Evolutionary conservation across 495 filamentous ascomycete genomes (phyloP).

Genomic region (Articulospora tetracladia): DNA sequence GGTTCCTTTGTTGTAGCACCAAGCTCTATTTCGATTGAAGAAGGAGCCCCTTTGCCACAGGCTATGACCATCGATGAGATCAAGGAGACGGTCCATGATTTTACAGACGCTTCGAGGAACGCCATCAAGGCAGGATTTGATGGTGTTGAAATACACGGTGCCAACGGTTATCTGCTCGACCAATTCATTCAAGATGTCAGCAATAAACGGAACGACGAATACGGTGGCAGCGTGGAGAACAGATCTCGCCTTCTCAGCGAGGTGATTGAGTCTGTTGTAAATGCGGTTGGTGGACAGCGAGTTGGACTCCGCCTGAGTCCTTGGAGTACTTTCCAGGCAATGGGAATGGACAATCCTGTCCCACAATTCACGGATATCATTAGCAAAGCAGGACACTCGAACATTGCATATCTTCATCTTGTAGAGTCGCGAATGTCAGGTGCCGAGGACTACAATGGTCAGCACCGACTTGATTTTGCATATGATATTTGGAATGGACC

Average conservation of each 20-base stretch:
- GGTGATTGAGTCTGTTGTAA: conserved; percentile 53
- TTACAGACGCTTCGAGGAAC: conserved; percentile 51
- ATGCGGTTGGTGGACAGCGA: conserved; percentile 59
- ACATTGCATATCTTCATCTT: conserved; percentile 61
- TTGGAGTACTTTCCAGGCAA: conserved; percentile 62
- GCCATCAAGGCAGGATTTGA: conserved; percentile 55
- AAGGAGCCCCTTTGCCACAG: conserved; percentile 32
- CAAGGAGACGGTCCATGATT: conserved; percentile 48
- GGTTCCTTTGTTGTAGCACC: conserved; percentile 32
- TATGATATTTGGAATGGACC: conserved; percentile 43
- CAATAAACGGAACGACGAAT: conserved; percentile 51
- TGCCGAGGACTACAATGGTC: conserved; percentile 21
- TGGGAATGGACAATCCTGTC: conserved; percentile 57
- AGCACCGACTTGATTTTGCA: conserved; percentile 49
- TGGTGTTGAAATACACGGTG: conserved; percentile 39
- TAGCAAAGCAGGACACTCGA: conserved; percentile 37
- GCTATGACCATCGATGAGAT: conserved; percentile 46
- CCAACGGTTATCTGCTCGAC: conserved; percentile 59
- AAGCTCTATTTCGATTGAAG: conserved; percentile 33
- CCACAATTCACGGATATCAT: conserved; percentile 59
- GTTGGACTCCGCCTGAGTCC: conserved; percentile 62
- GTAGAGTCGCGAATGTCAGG: conserved; percentile 44
- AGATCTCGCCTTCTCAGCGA: conserved; percentile 42
- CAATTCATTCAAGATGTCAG: conserved; percentile 56
- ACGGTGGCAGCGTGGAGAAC: conserved; percentile 53